Evolutionary conservation across 139 green algal species (phyloP).

Genomic region (Ettlia oleoabundans): DNA sequence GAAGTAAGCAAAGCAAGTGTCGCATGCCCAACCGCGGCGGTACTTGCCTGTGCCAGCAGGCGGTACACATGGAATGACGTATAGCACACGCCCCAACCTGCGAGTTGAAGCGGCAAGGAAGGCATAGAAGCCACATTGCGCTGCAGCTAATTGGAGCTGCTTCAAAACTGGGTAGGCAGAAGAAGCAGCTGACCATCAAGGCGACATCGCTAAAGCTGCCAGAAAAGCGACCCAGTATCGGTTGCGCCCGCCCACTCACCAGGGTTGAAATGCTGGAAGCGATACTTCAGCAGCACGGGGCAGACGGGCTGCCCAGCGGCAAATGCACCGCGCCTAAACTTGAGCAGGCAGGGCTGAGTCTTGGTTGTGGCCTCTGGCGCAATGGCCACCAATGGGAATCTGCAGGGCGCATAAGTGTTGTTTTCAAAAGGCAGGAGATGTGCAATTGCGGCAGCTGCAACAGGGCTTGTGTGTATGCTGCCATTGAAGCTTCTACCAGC

Average conservation of each 20-base stretch:
- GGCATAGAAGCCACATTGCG: background rate
- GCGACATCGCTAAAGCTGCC: too few relatives aligned
- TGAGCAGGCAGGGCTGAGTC: slow-evolving; percentile 50
- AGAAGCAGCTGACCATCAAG: too few relatives aligned
- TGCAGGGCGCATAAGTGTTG: background rate
- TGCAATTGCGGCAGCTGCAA: background rate
- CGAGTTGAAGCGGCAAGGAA: background rate
- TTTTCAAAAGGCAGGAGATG: background rate
- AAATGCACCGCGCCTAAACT: slow-evolving; percentile 59
- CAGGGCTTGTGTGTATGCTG: background rate
- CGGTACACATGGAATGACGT: slow-evolving; percentile 51
- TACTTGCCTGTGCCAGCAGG: too few relatives aligned
- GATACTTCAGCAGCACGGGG: slow-evolving; percentile 57
- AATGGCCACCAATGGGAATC: slow-evolving; percentile 55
- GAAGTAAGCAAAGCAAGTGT: too few relatives aligned
- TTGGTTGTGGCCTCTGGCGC: slow-evolving; percentile 66
- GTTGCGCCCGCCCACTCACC: background rate
- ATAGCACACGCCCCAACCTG: slow-evolving; percentile 53
- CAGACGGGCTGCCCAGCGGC: slow-evolving; percentile 45
- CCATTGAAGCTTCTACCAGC: too few relatives aligned
- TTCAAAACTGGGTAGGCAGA: too few relatives aligned
- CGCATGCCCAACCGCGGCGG: too few relatives aligned
- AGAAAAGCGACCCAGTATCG: background rate
- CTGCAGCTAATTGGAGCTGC: too few relatives aligned
- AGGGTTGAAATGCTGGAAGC: slow-evolving; percentile 46